Base-by-base conservation (phyloP, 1,284 basidiomycete genomes). In the Apiotrichum siamense region DNA sequence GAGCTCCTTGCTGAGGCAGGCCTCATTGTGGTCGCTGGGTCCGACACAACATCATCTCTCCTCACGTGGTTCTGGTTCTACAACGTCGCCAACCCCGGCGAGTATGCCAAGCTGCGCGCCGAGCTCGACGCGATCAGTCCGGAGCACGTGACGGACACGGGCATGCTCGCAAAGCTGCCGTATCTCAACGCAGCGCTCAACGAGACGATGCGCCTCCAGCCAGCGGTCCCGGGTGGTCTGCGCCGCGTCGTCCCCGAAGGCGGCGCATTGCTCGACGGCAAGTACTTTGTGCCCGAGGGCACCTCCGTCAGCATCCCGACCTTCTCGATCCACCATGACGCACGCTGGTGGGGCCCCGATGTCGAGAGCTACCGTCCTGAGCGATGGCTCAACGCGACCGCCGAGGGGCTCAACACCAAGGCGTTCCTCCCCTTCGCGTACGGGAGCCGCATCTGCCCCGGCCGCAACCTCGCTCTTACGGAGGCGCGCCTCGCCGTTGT, bases 161-260 rank as follows among this genome's bases (percentile, higher is more conserved):
- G 36, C n/a, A 12, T 29, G 5, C 49, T 51, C 18, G 18, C 31
- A 24, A 51, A 51, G 32, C 49, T 51, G 15, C 78, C 82, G 7
- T 88, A 86, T 67, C 79, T 91, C 60, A 81, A 87, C 44, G 88
- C 87, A 0, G 86, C 85, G 67, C 84, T 92, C 73, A 83, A 85
- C 69, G 89, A 92, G 70, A 84, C 79, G 9, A 77, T 94, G 35
- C 83, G 90, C 10, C 69, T 87, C 31, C 87, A 92, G 75, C 85
- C 87, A 3, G 88, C 77, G 12, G 74, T 70, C 3, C 80, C 84
- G 3, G 78, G 91, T 44, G 90, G 90, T 25, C 81, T 94, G 21
- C 84, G 87, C 20, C 83, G 88, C 33, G 59, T 86, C 43, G 82
- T 82, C 7, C 85, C 87, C 12, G 47, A 5, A 2, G 56, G 52